Evolutionary conservation across 345 rosid genomes (phyloP), one percentile per base, ranked within the genome.

Genomic region (Microcos paniculata): DNA sequence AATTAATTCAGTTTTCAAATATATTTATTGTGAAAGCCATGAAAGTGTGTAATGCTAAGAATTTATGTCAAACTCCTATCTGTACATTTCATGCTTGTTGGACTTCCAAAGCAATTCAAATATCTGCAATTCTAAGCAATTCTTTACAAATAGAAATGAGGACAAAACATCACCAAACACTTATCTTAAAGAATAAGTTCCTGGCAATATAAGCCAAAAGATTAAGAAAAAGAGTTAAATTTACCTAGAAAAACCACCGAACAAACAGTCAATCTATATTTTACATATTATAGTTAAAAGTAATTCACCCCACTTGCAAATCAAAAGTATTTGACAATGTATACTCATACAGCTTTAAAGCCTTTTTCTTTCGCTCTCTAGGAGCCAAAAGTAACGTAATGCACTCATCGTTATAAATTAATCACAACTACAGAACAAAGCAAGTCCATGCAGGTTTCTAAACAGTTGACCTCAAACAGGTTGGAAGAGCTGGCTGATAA

Each of bases 351-450:
- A 21, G 43, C 52, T 42, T 65, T 8, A 49, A 45, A 67, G 38
- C 55, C 55, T 43, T 67, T 45, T 26, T 23, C 31, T 42, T 24
- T 45, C 55, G 45, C 53, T 45, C 38, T 28, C 71, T 24, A 67
- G 6, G 35, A 66, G 71, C 53, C 14, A 53, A 53, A 53, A 0
- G 4, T 7, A 53, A 53, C 58, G 21, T 52, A 52, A 19, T 52
- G 16, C 10, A 19, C 23, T 52, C 23, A 52, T 3, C 24, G 18
- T 2, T 52, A 52, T 52, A 19, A 19, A 18, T 52, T 62, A 62
- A 35, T 62, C 35, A 10, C 8, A 64, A 64, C 4, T 38, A n/a
- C n/a, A 64, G 69, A 64, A 64, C 49, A 64, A 64, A 40, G 69
- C 11, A 21, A 64, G 45, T 42, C 3, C 49, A 64, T 40, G 69